Base-by-base conservation (phyloP, 2,329 filamentous ascomycete species). In the Curvularia lunata region DNA sequence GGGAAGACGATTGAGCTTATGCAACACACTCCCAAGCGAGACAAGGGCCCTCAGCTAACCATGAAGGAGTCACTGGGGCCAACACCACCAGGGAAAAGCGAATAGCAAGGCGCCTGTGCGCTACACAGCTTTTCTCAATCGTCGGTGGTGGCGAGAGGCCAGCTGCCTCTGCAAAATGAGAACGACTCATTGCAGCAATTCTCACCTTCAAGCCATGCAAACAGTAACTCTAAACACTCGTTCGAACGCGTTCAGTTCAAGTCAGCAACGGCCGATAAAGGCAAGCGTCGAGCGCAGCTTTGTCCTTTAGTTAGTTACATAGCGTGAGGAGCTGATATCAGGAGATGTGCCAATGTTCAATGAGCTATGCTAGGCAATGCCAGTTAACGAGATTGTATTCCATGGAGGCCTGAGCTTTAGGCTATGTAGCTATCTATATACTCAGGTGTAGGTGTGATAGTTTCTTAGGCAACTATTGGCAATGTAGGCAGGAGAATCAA, bases 161-260 rank as follows among this genome's bases (percentile, higher is more conserved):
- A 75, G 37, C 70, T 83, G 6, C 81, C 80, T 4, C 63, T 81
- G 7, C 81, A 82, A 50, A 68, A 61, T 28, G 72, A 76, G 1
- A 42, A 48, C 16, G 68, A 75, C 10, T 56, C 71, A 0, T 63
- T 69, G 4, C 73, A 78, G 19, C 67, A 67, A 43, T 77, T 69
- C 55, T 73, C 73, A 10, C 69, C 77, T 6, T 63, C 75, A 4
- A 71, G 67, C 47, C 75, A 77, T 47, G 63, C 68, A 0, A 72
- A 62, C 27, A 75, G 67, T 51, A 74, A 67, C 12, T 78, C 76
- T 6, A 80, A 82, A 16, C 84, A 88, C 56, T 85, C 83, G 0
- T 97, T 96, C 72, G 92, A 97, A 73, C 88, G 93, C 10, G 95
- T 97, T 50, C 92, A 97, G 69, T 97, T 97, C 84, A 96, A 96